Evolutionary conservation across 75 land plant genomes (phyloP), one percentile per base, ranked within the genome.

Genomic region (Adiantum capillusveneris): DNA sequence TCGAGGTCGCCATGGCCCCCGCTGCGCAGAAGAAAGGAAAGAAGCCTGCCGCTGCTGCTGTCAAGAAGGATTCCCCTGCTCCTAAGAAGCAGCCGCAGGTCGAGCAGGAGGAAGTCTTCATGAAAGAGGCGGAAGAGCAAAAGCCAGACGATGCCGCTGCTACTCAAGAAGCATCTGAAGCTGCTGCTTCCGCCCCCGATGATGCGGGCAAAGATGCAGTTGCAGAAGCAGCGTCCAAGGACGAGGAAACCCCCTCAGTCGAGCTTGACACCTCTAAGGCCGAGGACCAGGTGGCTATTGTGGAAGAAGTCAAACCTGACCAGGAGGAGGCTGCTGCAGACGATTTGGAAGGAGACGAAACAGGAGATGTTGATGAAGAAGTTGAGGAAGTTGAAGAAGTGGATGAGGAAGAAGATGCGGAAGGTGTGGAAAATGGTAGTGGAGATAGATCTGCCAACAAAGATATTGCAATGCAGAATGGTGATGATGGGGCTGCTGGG

Each of bases 391-490:
- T 6, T 2, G 49, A 7, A 7, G 49, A 46, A 46, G 49, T 2
- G 14, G 49, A 7, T 20, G 49, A 46, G 17, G 49, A 46, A 20
- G 49, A 46, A 17, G 49, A 46, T 2, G 21, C n/a, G 2, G 49
- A 64, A 22, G 58, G 56, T 53, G 65, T 20, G 29, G 28, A 29
- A 6, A 0, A 3, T 18, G 56, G 34, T 27, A 21, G 14, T 29
- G 59, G 64, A 51, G 20, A 29, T 30, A 22, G 57, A 48, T 20
- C 48, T 56, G 57, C 34, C 29, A 37, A 52, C 39, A 56, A 52
- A 64, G 59, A 64, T 22, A 2, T 39, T 53, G 65, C 13, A 52
- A 1, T 37, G 53, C 22, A 52, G 43, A 27, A 56, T 27, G 13
- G 11, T 53, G 25, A 53, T 25, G 25, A 28, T 31, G 58, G 30